A percentile compares a stretch with the other conserved stretches of the same genome.
Conservation (phyloP, 116 monocot genomes). For the Dioscorea cayenensis region DNA sequence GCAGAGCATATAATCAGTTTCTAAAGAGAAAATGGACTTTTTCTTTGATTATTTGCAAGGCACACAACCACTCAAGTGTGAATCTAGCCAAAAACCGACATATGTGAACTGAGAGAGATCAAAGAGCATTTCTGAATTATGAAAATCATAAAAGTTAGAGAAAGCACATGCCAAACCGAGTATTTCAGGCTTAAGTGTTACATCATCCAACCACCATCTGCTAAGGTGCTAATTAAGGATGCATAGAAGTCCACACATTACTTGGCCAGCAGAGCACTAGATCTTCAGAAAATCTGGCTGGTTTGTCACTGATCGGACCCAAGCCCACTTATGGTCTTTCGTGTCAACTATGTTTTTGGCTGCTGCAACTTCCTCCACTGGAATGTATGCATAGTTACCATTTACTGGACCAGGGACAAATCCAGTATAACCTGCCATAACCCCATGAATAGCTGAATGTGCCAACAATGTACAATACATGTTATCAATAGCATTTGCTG, state of each 20-base stretch:
- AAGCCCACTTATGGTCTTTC: conserved; percentile 82
- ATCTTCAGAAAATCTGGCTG: conserved; percentile 63
- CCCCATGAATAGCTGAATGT: conserved; percentile 80
- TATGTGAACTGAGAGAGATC: too few species aligned
- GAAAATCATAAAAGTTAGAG: too few species aligned
- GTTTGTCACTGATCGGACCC: conserved; percentile 79
- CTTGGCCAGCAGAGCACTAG: background rate
- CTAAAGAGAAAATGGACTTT: too few species aligned
- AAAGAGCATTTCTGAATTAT: too few species aligned
- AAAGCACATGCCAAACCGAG: background rate
- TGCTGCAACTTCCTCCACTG: conserved; percentile 62
- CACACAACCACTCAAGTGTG: too few species aligned
- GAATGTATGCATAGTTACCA: conserved; percentile 74
- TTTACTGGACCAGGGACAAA: conserved; percentile 79
- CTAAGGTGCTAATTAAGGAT: background rate
- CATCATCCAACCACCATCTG: background rate
- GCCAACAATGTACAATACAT: conserved; percentile 78
- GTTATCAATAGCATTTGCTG: conserved; percentile 74
- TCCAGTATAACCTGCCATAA: conserved; percentile 83
- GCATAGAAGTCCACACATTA: too few species aligned
- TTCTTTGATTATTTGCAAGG: too few species aligned
- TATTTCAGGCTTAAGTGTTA: background rate
- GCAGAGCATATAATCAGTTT: too few species aligned
- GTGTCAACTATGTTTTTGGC: conserved; percentile 51
- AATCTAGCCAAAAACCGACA: too few species aligned